Conservation (phyloP, 768 basidiomycete genomes). For the Boletus coccyginus region DNA sequence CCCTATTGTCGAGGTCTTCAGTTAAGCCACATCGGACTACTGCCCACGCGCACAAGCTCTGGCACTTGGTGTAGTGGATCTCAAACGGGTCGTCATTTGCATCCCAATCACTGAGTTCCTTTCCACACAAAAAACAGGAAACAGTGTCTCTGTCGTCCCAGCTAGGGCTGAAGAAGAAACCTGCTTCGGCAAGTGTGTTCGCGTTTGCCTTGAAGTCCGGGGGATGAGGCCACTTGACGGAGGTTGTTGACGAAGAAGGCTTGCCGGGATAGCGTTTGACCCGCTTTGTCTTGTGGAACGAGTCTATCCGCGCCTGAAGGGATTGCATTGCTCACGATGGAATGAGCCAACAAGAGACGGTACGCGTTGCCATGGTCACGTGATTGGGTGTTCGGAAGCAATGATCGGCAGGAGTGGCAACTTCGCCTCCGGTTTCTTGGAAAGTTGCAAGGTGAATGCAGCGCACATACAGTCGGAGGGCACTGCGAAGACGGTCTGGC, state of each 20-base stretch:
- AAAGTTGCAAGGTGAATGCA: slow-evolving; percentile 24
- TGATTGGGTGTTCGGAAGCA: background rate
- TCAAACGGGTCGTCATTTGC: slow-evolving; percentile 80
- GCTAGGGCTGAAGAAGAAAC: slow-evolving; percentile 81
- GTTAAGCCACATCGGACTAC: slow-evolving; percentile 68
- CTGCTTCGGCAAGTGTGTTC: slow-evolving; percentile 76
- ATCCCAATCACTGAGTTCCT: slow-evolving; percentile 84
- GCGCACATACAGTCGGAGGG: slow-evolving; percentile 36
- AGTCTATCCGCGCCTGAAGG: slow-evolving; percentile 57
- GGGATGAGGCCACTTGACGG: slow-evolving; percentile 81
- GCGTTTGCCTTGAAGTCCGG: slow-evolving; percentile 64
- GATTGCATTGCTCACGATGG: slow-evolving; percentile 40
- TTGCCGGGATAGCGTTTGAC: slow-evolving; percentile 51
- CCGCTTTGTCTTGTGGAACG: slow-evolving; percentile 64
- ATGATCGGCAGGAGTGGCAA: background rate
- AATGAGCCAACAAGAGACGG: no score
- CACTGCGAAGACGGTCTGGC: slow-evolving; percentile 11
- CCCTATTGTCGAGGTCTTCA: slow-evolving; percentile 54
- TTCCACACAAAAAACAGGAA: slow-evolving; percentile 80
- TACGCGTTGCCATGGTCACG: slow-evolving; percentile 1
- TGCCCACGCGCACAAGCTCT: slow-evolving; percentile 75
- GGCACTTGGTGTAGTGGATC: slow-evolving; percentile 75
- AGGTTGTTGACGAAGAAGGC: slow-evolving; percentile 40
- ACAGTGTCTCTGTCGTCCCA: slow-evolving; percentile 70
- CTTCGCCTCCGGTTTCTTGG: background rate